These are phyloP conservation scores for Euptelea pleiosperma DNA, from an alignment of 164 flowering plant species.

Conservation along the genomic window DNA sequence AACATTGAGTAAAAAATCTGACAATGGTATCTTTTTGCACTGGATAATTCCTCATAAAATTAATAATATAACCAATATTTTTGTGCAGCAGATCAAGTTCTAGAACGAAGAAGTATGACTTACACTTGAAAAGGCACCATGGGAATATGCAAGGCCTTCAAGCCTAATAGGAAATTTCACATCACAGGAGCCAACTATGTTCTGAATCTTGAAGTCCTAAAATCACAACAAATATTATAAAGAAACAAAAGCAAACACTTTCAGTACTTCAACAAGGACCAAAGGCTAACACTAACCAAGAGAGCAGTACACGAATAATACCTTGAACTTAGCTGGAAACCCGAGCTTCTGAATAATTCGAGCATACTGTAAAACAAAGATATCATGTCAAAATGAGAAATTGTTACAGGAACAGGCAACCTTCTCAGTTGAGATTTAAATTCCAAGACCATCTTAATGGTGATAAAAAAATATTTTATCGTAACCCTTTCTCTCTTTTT, in stretches of 20 bases:
- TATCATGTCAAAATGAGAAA: background rate
- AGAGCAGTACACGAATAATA: constrained; percentile 15
- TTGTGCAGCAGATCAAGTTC: no score
- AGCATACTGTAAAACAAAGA: constrained; percentile 59
- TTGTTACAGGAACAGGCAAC: background rate
- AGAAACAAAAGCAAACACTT: background rate
- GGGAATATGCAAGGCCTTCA: constrained; percentile 79
- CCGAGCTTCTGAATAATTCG: constrained; percentile 92
- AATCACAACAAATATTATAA: constrained; percentile 1
- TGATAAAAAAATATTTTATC: background rate
- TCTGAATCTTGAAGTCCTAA: constrained; percentile 91
- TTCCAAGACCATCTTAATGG: constrained; percentile 1
- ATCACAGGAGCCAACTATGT: constrained; percentile 93
- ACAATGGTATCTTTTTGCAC: no score
- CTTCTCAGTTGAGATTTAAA: background rate
- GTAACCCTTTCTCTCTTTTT: no score
- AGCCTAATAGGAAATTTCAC: constrained; percentile 89
- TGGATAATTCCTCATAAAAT: no score
- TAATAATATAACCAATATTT: no score
- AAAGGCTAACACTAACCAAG: background rate
- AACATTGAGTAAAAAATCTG: no score
- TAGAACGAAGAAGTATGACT: constrained; percentile 21
- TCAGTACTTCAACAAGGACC: background rate
- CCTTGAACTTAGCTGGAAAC: constrained; percentile 90
- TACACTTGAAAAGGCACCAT: constrained; percentile 84